phyloP scores from a whole-genome alignment of 2,329 filamentous ascomycete species.

The Fusarium musae region DNA sequence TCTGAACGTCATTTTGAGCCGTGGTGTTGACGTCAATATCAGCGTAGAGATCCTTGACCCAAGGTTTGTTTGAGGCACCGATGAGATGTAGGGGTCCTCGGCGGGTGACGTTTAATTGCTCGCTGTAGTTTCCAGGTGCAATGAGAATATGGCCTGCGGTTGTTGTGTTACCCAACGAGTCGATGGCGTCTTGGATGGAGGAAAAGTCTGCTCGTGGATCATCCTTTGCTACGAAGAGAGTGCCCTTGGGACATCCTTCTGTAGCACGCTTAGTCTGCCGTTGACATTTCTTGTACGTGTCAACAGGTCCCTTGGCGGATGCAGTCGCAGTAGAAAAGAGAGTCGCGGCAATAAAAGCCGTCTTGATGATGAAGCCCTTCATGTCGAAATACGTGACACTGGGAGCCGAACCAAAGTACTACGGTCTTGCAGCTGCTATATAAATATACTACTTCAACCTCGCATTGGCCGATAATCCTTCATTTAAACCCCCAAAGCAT shows the following conservation, averaged over 20 bases:
- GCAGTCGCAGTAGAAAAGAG: not conserved
- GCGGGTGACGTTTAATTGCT: slow-evolving; percentile 74
- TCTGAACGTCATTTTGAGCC: slow-evolving; percentile 60
- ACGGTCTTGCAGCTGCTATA: not conserved
- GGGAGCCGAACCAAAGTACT: not conserved
- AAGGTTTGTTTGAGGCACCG: slow-evolving; percentile 62
- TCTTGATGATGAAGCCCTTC: slow-evolving; percentile 7
- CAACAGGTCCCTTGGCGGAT: slow-evolving; percentile 13
- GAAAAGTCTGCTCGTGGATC: slow-evolving; percentile 51
- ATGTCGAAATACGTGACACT: not conserved
- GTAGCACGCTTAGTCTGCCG: slow-evolving; percentile 25
- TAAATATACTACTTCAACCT: not conserved
- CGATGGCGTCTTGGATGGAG: slow-evolving; percentile 55
- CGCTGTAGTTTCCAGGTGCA: slow-evolving; percentile 68
- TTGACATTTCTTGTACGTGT: slow-evolving; percentile 38
- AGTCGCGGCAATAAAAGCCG: not conserved
- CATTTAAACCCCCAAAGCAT: not conserved
- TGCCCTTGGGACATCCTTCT: slow-evolving; percentile 53
- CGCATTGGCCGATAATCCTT: not conserved
- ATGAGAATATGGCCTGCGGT: slow-evolving; percentile 61
- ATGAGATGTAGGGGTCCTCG: slow-evolving; percentile 69
- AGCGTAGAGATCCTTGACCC: slow-evolving; percentile 48
- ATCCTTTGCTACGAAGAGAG: slow-evolving; percentile 55
- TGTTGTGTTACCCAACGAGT: slow-evolving; percentile 50
- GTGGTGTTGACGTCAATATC: slow-evolving; percentile 56